Evolutionary conservation across 805 yeast genomes (phyloP), one percentile per base, ranked within the genome.

Genomic region (Spathaspora arborariae): DNA sequence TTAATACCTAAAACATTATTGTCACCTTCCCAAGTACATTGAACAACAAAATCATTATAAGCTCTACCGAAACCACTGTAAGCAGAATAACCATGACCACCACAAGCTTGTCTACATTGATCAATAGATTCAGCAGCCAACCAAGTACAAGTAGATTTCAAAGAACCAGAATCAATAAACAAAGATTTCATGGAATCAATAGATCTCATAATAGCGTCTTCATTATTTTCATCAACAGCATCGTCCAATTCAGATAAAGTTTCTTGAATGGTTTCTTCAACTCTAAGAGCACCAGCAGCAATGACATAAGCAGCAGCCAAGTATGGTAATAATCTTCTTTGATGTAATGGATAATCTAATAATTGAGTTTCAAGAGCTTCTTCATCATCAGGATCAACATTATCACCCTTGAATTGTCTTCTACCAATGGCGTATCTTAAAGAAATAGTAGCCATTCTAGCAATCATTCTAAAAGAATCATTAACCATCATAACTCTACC

Each of bases 1-100:
- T 67, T 60, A 59, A 70, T 57, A 39, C 68, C 72, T 55, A 72
- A 64, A 38, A 72, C 76, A 53, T 65, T 72, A 62, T 72, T 72
- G 55, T 72, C 77, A 58, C 77, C 77, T 59, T 72, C 77, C 77
- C 77, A 72, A 24, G 77, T 72, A 59, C 75, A 69, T 59, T 70
- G 75, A 37, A 72, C 76, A 35, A 67, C 75, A 75, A 76, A 72
- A 48, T 72, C 77, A 39, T 67, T 70, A 49, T 63, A 68, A 37
- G 72, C 63, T 57, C 70, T 72, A 45, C 76, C 77, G 46, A 72
- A 72, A 20, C 76, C 76, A 50, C 63, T 63, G 62, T 72, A 72
- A 33, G 70, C 53, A 35, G 74, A 68, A 64, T 72, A 72, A 49
- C 77, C 77, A 54, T 67, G 76, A 44, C 77, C 77, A 56, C 77